Conservation (phyloP, 1,139 yeast species). For the Geotrichum klebahnii region DNA sequence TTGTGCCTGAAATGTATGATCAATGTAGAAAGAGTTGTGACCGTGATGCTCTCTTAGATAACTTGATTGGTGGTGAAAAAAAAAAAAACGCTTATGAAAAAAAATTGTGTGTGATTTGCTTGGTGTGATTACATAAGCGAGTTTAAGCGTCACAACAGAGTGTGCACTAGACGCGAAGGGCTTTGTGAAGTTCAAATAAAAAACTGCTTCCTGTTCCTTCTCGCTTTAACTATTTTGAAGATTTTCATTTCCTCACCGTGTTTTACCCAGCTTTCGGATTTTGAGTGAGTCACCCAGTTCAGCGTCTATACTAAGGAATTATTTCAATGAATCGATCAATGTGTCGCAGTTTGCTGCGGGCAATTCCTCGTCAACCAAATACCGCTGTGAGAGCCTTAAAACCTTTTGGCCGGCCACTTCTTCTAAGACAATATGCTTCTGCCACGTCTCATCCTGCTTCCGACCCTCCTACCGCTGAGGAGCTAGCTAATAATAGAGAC, state of each 20-base stretch:
- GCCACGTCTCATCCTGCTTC: slow-evolving; percentile 16
- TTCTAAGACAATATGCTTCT: slow-evolving; percentile 14
- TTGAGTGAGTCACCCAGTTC: no score
- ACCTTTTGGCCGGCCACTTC: background rate
- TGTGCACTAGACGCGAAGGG: background rate
- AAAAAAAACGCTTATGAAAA: slow-evolving; percentile 2
- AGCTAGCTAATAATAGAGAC: slow-evolving; percentile 16
- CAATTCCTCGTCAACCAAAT: slow-evolving; percentile 1
- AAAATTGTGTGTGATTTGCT: no score
- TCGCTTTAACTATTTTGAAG: background rate
- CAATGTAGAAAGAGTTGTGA: slow-evolving; percentile 2
- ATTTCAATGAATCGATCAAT: background rate
- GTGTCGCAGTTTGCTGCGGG: slow-evolving; percentile 4
- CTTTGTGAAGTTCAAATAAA: background rate
- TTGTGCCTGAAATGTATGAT: background rate
- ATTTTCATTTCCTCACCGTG: background rate
- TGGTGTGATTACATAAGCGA: no score
- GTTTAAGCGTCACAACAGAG: slow-evolving; percentile 7
- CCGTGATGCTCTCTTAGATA: no score
- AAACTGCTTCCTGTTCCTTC: background rate
- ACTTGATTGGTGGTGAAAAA: slow-evolving; percentile 17
- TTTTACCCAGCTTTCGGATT: no score
- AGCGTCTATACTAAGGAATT: no score
- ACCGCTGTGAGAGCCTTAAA: background rate
- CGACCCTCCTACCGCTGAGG: slow-evolving; percentile 18